Conservation (phyloP, 2,329 filamentous ascomycete genomes). For the Rugonectria rugulosa region DNA sequence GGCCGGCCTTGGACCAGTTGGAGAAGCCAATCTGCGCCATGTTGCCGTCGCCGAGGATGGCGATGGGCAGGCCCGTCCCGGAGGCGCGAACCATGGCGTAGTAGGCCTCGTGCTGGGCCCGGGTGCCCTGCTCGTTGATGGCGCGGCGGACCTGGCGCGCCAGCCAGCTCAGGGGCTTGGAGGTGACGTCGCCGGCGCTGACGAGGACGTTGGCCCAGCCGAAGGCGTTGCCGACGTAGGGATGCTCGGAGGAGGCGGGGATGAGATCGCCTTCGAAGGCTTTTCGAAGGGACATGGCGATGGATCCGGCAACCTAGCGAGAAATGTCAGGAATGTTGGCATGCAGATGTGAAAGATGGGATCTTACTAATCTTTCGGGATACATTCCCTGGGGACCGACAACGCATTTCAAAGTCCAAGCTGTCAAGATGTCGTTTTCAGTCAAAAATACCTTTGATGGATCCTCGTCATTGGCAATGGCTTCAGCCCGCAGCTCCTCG, state of each 20-base stretch:
- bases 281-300: conserved; percentile 12
- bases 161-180: conserved; percentile 6
- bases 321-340: too few species aligned
- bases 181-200: background rate
- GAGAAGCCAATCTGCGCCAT: conserved; percentile 16
- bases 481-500: background rate
- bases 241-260: background rate
- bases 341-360: too few species aligned
- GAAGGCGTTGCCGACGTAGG: conserved; percentile 10
- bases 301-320: background rate
- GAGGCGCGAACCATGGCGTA: background rate
- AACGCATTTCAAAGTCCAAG: conserved; percentile 21
- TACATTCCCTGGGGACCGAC: background rate
- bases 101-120: conserved; percentile 14
- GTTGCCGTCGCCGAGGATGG: background rate
- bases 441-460: conserved; percentile 21
- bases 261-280: conserved; percentile 6
- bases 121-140: conserved; percentile 14
- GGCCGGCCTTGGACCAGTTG: conserved; percentile 21
- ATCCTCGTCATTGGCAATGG: background rate
- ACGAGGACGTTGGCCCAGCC: conserved; percentile 8
- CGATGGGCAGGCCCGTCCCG: conserved; percentile 3
- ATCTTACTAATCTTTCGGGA: too few species aligned
- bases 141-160: conserved; percentile 5
- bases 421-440: conserved; percentile 21